Conservation (phyloP, 345 rosid genomes). For the Reutealis trisperma region DNA sequence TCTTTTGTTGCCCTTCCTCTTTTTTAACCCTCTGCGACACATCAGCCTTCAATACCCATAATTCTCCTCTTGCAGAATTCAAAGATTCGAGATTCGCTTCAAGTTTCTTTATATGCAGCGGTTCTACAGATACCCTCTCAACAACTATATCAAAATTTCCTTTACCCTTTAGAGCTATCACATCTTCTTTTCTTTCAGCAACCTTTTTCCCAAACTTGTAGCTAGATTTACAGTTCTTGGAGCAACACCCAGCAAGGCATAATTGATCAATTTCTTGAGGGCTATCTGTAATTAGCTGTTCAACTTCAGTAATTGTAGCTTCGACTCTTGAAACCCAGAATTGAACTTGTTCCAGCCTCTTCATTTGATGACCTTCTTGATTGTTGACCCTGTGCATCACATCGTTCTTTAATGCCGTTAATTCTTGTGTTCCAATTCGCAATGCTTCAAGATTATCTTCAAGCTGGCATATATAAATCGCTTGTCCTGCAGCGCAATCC, state of each 20-base stretch:
- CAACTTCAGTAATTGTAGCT: background rate
- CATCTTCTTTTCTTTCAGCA: background rate
- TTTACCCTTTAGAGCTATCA: background rate
- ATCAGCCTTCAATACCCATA: background rate
- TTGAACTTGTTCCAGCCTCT: background rate
- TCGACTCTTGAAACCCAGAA: background rate
- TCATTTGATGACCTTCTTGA: background rate
- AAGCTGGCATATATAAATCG: background rate
- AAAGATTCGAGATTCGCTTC: background rate
- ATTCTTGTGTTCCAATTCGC: background rate
- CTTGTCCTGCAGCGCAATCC: background rate
- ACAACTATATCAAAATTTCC: background rate
- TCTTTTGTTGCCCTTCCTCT: background rate
- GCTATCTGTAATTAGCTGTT: background rate
- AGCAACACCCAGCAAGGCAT: background rate
- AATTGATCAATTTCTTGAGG: background rate
- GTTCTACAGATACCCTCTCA: background rate
- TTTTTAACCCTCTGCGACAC: background rate
- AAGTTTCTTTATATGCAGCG: background rate
- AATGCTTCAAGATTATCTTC: background rate
- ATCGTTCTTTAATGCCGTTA: background rate
- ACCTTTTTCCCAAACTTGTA: slow-evolving; percentile 2
- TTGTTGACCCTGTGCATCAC: background rate
- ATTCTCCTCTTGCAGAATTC: background rate
- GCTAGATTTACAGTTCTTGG: background rate